Evolutionary conservation across 2,329 filamentous ascomycete genomes (phyloP).

Genomic region (Ophiostoma himal-ulmi): DNA sequence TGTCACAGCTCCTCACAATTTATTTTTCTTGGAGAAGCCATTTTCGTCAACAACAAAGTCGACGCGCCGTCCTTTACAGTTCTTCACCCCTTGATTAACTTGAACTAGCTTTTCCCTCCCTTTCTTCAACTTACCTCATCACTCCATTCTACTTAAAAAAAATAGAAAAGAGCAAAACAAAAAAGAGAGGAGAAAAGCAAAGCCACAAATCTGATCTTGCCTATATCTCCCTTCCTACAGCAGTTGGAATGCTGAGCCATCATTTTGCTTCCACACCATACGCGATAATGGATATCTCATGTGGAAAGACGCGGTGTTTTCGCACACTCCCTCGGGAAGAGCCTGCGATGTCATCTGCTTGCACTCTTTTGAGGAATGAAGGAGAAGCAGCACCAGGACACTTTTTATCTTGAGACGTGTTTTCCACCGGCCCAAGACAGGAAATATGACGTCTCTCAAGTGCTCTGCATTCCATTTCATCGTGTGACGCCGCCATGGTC

Average conservation of each 20-base stretch:
- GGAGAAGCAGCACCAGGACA: not conserved
- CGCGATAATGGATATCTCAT: not conserved
- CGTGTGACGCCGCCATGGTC: not conserved
- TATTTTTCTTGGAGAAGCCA: not conserved
- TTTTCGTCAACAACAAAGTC: not conserved
- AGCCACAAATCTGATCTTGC: not conserved
- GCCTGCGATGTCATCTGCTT: not conserved
- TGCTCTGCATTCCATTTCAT: not conserved
- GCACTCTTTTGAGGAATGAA: not conserved
- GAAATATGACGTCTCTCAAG: not conserved
- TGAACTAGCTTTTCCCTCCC: conserved; percentile 17
- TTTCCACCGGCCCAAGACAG: not conserved
- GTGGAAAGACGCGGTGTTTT: conserved; percentile 5
- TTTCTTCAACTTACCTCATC: not conserved
- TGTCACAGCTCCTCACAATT: not conserved
- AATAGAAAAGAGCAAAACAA: not conserved
- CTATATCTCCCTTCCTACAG: not conserved
- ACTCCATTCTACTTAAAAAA: not conserved
- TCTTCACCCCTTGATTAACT: conserved; percentile 19
- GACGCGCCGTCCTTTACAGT: conserved; percentile 6
- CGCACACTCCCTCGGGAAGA: not conserved
- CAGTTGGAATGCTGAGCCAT: not conserved
- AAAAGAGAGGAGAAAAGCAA: not conserved
- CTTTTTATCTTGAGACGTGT: not conserved
- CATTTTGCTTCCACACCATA: not conserved